phyloP scores from a whole-genome alignment of 2,329 filamentous ascomycete species.

The Colletotrichum tamarilloi region DNA sequence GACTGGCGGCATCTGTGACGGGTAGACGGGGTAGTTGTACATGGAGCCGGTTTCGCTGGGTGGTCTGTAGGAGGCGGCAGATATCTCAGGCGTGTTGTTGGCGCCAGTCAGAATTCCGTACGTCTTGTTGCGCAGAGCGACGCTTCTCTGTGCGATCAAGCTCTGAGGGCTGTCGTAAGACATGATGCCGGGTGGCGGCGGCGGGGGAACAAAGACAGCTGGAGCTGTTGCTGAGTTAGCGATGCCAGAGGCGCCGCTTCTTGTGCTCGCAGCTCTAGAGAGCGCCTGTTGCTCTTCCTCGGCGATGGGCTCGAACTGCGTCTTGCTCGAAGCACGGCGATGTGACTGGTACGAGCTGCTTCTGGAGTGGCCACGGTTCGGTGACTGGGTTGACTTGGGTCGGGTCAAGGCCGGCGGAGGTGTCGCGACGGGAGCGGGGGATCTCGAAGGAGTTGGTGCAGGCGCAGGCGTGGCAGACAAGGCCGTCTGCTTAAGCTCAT shows the following conservation, averaged over 20 bases:
- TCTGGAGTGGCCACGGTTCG: slow-evolving; percentile 18
- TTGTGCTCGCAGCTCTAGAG: slow-evolving; percentile 1
- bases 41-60: slow-evolving; percentile 56
- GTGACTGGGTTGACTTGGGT: slow-evolving; percentile 40
- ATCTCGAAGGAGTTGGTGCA: slow-evolving; percentile 43
- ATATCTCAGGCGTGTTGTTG: slow-evolving; percentile 41
- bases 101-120: slow-evolving; percentile 50
- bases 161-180: slow-evolving; percentile 66
- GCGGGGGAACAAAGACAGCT: slow-evolving; percentile 19
- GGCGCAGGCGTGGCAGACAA: slow-evolving; percentile 60
- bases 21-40: slow-evolving; percentile 48
- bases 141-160: slow-evolving; percentile 66
- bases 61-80: slow-evolving; percentile 38
- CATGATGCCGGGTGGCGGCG: slow-evolving; percentile 53
- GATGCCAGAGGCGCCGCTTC: slow-evolving; percentile 34
- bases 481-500: slow-evolving; percentile 73
- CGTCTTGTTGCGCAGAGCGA: slow-evolving; percentile 64
- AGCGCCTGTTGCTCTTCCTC: slow-evolving; percentile 5
- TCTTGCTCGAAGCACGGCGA: slow-evolving; percentile 23
- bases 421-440: slow-evolving; percentile 40
- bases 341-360: slow-evolving; percentile 35
- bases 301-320: slow-evolving; percentile 24
- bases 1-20: neutral
- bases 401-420: slow-evolving; percentile 38
- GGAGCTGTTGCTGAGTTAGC: slow-evolving; percentile 36